Evolutionary conservation across 345 rosid species (phyloP), one percentile per base, ranked within the genome.

Genomic region (Sisymbrium altissimum): DNA sequence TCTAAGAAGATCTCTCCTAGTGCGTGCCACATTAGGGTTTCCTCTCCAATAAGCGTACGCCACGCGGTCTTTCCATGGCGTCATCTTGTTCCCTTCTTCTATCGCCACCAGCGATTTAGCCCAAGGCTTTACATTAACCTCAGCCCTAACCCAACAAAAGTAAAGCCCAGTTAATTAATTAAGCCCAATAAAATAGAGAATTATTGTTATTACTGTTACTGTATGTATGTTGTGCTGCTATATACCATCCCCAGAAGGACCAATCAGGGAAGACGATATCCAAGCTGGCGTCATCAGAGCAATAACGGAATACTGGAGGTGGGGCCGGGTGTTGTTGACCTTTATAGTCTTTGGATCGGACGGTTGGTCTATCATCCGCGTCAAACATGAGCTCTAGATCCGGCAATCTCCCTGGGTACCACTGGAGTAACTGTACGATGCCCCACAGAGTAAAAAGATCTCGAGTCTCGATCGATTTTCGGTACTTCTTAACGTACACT

Each of bases 161-260:
- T 3, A n/a, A 35, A 12, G 43, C 53, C 67, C 53, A 38, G 2
- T 41, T 6, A 35, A 14, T 13, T 4, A 25, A 45, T 18, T 3
- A 59, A 11, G 27, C 46, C 60, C 66, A 67, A 15, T n/a, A 43
- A 52, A 55, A 9, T 15, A 9, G n/a, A 9, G 11, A 3, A 17
- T 54, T 8, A 18, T 27, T 2, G 7, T 3, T n/a, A 7, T n/a
- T 7, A 7, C 25, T 23, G 3, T 27, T 23, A 2, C 12, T 11
- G 15, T 5, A 7, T 25, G 4, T n/a, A 4, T 35, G 38, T 35
- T 7, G 9, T 8, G 10, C 9, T 30, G 48, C 14, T 35, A 27
- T 70, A n/a, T 83, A 89, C 97, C 97, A 89, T 64, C 96, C 96
- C 98, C 96, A 92, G 71, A 86, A 89, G 5, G 94, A 84, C 89